These are phyloP conservation scores for Phaseolus coccineus DNA, from an alignment of 331 rosid genomes.

Conservation along the genomic window DNA sequence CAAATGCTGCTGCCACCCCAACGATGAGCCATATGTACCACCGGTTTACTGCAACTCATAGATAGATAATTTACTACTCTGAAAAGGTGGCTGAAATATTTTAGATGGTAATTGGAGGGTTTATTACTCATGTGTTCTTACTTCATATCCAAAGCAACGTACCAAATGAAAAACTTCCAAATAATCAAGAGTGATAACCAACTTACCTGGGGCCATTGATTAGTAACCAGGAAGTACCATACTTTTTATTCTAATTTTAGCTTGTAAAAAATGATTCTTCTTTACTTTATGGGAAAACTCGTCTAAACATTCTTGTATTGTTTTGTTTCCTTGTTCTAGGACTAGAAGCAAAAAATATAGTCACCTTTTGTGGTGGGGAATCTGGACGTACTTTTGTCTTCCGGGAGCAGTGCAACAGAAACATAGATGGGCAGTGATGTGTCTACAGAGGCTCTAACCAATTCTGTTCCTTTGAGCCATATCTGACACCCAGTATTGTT, in stretches of 20 bases:
- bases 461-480: conserved; percentile 14
- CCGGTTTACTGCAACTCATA: conserved; percentile 5
- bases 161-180: background rate
- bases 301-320: background rate
- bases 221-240: background rate
- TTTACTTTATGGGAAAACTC: too few relatives aligned
- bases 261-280: too few relatives aligned
- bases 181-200: background rate
- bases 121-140: background rate
- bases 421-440: background rate
- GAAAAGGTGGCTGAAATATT: background rate
- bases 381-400: conserved; percentile 13
- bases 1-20: conserved; percentile 38
- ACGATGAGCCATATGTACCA: conserved; percentile 33
- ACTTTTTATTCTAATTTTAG: background rate
- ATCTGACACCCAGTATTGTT: conserved; percentile 37
- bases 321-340: background rate
- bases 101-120: background rate
- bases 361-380: background rate
- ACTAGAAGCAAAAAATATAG: background rate
- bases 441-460: background rate
- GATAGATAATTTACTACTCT: background rate
- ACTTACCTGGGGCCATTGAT: background rate
- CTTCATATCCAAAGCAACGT: background rate
- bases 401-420: background rate